Percentiles rank a stretch among this genome's conserved stretches.
These are phyloP conservation scores for Aphanomyces invadans DNA, from an alignment of 352 stramenopile genomes.

Conservation along the genomic window DNA sequence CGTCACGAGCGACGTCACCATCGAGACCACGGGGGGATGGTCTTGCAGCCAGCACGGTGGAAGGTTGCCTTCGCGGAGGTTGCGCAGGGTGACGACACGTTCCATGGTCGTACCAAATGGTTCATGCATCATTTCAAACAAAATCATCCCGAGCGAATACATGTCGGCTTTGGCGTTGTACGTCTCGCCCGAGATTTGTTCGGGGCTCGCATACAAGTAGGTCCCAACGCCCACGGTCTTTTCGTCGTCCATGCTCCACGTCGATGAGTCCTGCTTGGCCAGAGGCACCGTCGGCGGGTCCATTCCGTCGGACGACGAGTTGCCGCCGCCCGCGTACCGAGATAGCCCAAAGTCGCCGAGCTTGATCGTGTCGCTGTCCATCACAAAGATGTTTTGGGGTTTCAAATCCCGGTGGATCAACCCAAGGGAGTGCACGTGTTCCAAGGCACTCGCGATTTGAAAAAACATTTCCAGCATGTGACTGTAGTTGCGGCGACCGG, in stretches of 20 bases:
- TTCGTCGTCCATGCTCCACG: constrained; percentile 61
- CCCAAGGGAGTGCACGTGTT: constrained; percentile 84
- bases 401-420: constrained; percentile 91
- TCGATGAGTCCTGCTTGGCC: constrained; percentile 34
- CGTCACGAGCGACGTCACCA: constrained; percentile 54
- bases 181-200: constrained; percentile 83
- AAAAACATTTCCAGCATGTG: constrained; percentile 82
- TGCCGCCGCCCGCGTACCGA: constrained; percentile 53
- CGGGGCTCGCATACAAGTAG: constrained; percentile 84
- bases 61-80: constrained; percentile 63
- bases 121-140: constrained; percentile 86
- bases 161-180: constrained; percentile 90
- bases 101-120: constrained; percentile 87
- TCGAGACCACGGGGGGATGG: constrained; percentile 60
- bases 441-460: constrained; percentile 83
- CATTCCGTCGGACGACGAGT: constrained; percentile 13
- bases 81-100: constrained; percentile 71
- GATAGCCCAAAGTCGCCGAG: constrained; percentile 86
- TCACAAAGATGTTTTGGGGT: constrained; percentile 88
- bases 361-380: constrained; percentile 82
- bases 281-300: constrained; percentile 34
- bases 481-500: constrained; percentile 53
- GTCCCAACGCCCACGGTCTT: constrained; percentile 85
- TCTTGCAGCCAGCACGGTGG: constrained; percentile 38
- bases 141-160: constrained; percentile 87